Percentiles rank a stretch among this genome's conserved stretches.
Conservation (phyloP, 2,329 filamentous ascomycete species). For the Spiromastix sp. region DNA sequence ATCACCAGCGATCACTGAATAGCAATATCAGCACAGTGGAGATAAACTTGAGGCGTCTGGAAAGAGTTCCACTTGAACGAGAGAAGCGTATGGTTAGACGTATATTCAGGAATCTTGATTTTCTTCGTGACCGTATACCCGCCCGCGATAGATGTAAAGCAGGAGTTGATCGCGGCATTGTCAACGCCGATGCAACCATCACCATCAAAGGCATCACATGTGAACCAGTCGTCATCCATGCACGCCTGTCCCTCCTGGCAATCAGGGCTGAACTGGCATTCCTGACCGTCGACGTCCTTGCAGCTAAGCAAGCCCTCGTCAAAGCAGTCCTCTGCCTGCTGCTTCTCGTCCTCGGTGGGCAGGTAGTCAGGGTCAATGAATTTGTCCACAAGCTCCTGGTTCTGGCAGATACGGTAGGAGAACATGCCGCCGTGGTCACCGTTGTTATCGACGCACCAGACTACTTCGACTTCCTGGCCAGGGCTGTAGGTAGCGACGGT, state of each 20-base stretch:
- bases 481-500: slow-evolving; percentile 36
- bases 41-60: slow-evolving; percentile 45
- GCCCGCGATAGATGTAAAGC: slow-evolving; percentile 42
- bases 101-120: slow-evolving; percentile 40
- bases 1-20: no score
- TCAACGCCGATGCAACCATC: slow-evolving; percentile 28
- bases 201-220: slow-evolving; percentile 38
- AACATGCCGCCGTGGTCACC: slow-evolving; percentile 50
- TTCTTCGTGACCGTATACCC: slow-evolving; percentile 45
- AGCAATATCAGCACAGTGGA: slow-evolving; percentile 44
- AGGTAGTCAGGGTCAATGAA: slow-evolving; percentile 39
- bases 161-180: slow-evolving; percentile 33
- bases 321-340: slow-evolving; percentile 45
- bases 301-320: slow-evolving; percentile 38
- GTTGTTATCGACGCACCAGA: slow-evolving; percentile 49
- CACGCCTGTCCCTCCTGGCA: slow-evolving; percentile 40
- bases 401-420: slow-evolving; percentile 43
- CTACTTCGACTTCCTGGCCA: slow-evolving; percentile 39
- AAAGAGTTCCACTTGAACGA: slow-evolving; percentile 47
- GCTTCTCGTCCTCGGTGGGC: slow-evolving; percentile 43
- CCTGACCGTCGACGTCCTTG: slow-evolving; percentile 41
- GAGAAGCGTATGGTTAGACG: slow-evolving; percentile 41
- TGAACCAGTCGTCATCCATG: slow-evolving; percentile 46
- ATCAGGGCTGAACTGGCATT: slow-evolving; percentile 40
- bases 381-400: slow-evolving; percentile 42